These are phyloP conservation scores for Colletotrichum echinochloae DNA, from an alignment of 2,329 filamentous ascomycete species.

Conservation along the genomic window DNA sequence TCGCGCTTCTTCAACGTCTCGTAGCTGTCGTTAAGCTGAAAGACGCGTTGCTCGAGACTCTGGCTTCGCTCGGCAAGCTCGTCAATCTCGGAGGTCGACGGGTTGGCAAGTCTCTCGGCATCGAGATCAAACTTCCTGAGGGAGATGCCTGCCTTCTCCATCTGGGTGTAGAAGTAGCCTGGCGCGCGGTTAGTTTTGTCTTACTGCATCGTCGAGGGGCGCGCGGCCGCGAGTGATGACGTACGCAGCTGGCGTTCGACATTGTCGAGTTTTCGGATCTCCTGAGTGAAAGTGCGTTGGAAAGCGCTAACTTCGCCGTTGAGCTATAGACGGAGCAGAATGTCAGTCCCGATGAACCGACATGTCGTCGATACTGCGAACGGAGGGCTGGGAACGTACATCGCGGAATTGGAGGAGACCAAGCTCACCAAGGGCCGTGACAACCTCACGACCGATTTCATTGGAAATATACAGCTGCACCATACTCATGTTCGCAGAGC, in stretches of 20 bases:
- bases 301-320: constrained; percentile 95
- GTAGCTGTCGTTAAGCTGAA: constrained; percentile 96
- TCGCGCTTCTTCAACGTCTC: constrained; percentile 98
- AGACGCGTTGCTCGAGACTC: constrained; percentile 89
- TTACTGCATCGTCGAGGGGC: constrained; percentile 5
- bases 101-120: constrained; percentile 84
- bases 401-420: constrained; percentile 97
- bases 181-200: constrained; percentile 47
- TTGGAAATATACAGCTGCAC: constrained; percentile 99
- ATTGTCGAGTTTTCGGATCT: constrained; percentile 97
- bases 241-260: constrained; percentile 96
- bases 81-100: constrained; percentile 94
- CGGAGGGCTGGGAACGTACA: constrained; percentile 67
- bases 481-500: constrained; percentile 99
- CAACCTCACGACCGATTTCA: constrained; percentile 97
- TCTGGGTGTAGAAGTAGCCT: constrained; percentile 96
- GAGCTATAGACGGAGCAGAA: constrained; percentile 68
- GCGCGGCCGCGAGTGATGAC: constrained; percentile 51
- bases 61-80: constrained; percentile 94
- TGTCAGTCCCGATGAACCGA: constrained; percentile 41
- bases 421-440: constrained; percentile 95
- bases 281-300: constrained; percentile 96
- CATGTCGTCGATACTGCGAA: constrained; percentile 19
- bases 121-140: constrained; percentile 94
- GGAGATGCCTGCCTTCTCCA: constrained; percentile 90